phyloP scores from a whole-genome alignment of 2,329 filamentous ascomycete species.

The Thermoascus crustaceus region DNA sequence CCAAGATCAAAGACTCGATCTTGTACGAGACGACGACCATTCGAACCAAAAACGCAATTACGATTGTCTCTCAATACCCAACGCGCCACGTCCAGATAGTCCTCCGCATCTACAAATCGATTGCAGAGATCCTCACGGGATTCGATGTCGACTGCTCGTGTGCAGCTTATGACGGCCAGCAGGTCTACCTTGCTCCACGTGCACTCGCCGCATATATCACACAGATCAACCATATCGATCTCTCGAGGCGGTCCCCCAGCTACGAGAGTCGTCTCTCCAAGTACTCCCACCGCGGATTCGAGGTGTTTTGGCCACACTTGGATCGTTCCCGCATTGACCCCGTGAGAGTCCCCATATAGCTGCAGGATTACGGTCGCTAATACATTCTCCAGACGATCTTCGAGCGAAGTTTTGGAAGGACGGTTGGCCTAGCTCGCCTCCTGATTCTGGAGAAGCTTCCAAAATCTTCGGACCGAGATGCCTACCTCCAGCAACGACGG shows the following conservation, averaged over 20 bases:
- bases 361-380: too few species aligned
- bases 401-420: slow-evolving; percentile 68
- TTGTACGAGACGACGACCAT: slow-evolving; percentile 77
- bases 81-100: slow-evolving; percentile 81
- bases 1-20: slow-evolving; percentile 64
- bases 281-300: slow-evolving; percentile 76
- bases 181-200: slow-evolving; percentile 71
- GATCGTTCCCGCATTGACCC: slow-evolving; percentile 72
- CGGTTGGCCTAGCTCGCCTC: slow-evolving; percentile 67
- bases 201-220: slow-evolving; percentile 73
- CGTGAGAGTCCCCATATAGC: slow-evolving; percentile 16
- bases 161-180: slow-evolving; percentile 68
- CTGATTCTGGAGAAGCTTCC: slow-evolving; percentile 74
- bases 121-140: slow-evolving; percentile 77
- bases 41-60: slow-evolving; percentile 78
- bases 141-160: slow-evolving; percentile 85
- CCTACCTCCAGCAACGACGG: slow-evolving; percentile 62
- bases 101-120: slow-evolving; percentile 71
- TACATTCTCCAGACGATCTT: slow-evolving; percentile 55
- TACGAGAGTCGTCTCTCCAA: slow-evolving; percentile 84
- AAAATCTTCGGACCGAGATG: slow-evolving; percentile 57
- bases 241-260: slow-evolving; percentile 70
- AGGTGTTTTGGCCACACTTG: slow-evolving; percentile 69
- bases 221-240: slow-evolving; percentile 71
- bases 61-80: slow-evolving; percentile 76